phyloP scores from a whole-genome alignment of 257 asterid genomes.

The Primulina huaijiensis region DNA sequence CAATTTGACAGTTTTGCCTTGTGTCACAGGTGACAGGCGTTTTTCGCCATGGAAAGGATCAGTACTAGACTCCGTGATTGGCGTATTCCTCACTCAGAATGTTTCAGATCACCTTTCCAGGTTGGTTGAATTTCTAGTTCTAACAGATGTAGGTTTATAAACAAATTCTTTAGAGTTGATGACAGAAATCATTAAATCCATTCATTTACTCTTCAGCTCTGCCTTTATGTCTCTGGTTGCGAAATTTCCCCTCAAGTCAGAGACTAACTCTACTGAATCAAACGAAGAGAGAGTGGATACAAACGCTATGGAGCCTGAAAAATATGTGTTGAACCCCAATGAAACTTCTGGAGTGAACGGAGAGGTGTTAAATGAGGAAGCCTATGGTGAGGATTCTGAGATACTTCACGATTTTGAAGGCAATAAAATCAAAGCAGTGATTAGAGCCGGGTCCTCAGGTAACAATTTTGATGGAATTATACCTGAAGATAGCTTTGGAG shows the following conservation, averaged over 20 bases:
- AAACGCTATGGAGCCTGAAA: slow-evolving; percentile 28
- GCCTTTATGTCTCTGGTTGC: slow-evolving; percentile 58
- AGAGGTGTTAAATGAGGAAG: slow-evolving; percentile 20
- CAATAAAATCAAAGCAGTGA: slow-evolving; percentile 22
- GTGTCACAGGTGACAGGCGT: slow-evolving; percentile 49
- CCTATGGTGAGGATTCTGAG: slow-evolving; percentile 24
- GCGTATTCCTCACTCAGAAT: slow-evolving; percentile 66
- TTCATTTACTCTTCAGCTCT: slow-evolving; percentile 36
- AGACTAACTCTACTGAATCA: slow-evolving; percentile 13
- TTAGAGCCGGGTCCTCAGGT: slow-evolving; percentile 21
- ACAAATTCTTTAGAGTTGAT: slow-evolving; percentile 1
- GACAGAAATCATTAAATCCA: slow-evolving; percentile 4
- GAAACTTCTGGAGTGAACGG: slow-evolving; percentile 37
- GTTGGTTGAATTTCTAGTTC: slow-evolving; percentile 28
- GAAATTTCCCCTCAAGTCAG: slow-evolving; percentile 38
- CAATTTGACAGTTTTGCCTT: slow-evolving; percentile 17
- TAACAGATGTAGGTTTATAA: background rate
- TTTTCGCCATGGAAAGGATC: slow-evolving; percentile 62
- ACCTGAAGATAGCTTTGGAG: slow-evolving; percentile 19
- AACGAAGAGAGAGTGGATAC: slow-evolving; percentile 26
- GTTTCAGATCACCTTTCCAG: slow-evolving; percentile 61
- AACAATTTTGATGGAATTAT: slow-evolving; percentile 24
- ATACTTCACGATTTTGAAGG: slow-evolving; percentile 22
- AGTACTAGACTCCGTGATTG: slow-evolving; percentile 51
- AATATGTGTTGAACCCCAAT: slow-evolving; percentile 28